phyloP scores from a whole-genome alignment of 768 basidiomycete species.

The Tulasnella sp. region DNA sequence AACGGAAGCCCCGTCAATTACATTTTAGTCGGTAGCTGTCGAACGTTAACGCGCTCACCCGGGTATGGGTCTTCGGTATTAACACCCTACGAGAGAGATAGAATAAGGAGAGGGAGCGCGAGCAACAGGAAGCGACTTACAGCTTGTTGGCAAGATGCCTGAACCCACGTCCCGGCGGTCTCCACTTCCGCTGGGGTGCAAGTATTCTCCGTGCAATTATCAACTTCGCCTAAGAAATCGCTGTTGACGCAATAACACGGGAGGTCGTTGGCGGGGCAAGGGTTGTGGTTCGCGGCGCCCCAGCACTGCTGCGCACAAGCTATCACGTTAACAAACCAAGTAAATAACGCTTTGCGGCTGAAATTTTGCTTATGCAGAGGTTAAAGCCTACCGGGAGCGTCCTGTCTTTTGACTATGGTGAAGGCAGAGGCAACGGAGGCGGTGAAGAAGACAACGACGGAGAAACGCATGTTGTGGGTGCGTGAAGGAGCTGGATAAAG shows the following conservation, averaged over 20 bases:
- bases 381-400: neutral
- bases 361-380: neutral
- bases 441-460: neutral
- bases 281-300: neutral
- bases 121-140: neutral
- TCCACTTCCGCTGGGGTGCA: neutral
- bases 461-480: constrained; percentile 1
- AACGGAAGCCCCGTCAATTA: too few relatives aligned
- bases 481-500: neutral
- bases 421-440: neutral
- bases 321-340: neutral
- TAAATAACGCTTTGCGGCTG: neutral
- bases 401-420: neutral
- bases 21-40: too few relatives aligned
- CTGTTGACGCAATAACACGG: neutral
- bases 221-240: neutral
- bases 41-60: too few relatives aligned
- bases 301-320: neutral
- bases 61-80: too few relatives aligned
- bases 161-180: neutral
- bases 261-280: neutral
- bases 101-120: neutral
- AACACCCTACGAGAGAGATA: neutral
- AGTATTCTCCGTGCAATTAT: neutral
- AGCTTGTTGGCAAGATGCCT: neutral